Evolutionary conservation across 2,329 filamentous ascomycete species (phyloP).

Genomic region (Phaeosphaeriaceae sp.): DNA sequence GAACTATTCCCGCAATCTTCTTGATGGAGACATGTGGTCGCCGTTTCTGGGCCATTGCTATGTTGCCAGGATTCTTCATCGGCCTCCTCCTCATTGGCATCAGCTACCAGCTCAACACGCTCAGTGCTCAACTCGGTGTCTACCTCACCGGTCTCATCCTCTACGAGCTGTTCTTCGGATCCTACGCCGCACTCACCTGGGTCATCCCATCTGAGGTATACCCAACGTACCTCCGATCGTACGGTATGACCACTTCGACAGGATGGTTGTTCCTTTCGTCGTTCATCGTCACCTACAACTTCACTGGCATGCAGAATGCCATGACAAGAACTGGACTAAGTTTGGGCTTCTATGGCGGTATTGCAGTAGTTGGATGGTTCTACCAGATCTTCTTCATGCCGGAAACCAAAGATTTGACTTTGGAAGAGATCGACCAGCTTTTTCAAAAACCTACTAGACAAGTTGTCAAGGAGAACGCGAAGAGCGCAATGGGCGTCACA

Average conservation of each 20-base stretch:
- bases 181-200: slow-evolving; percentile 45
- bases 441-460: slow-evolving; percentile 69
- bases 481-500: slow-evolving; percentile 52
- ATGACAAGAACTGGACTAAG: slow-evolving; percentile 71
- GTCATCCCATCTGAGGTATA: slow-evolving; percentile 70
- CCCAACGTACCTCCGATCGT: slow-evolving; percentile 74
- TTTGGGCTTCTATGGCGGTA: slow-evolving; percentile 77
- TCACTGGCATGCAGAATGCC: slow-evolving; percentile 71
- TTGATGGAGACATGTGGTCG: slow-evolving; percentile 76
- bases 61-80: slow-evolving; percentile 75
- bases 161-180: slow-evolving; percentile 47
- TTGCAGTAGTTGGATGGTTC: slow-evolving; percentile 72
- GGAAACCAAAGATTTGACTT: slow-evolving; percentile 72
- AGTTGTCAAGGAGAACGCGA: slow-evolving; percentile 60
- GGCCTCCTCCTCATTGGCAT: slow-evolving; percentile 71
- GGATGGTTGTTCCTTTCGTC: slow-evolving; percentile 73
- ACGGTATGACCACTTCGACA: slow-evolving; percentile 76
- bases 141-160: slow-evolving; percentile 71
- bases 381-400: slow-evolving; percentile 80
- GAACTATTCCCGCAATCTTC: slow-evolving; percentile 72
- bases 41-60: slow-evolving; percentile 76
- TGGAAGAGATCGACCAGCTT: slow-evolving; percentile 75
- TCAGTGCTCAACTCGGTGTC: slow-evolving; percentile 59
- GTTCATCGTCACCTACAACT: slow-evolving; percentile 80
- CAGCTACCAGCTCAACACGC: slow-evolving; percentile 64